These are phyloP conservation scores for Boletus subcaerulescens DNA, from an alignment of 768 basidiomycete genomes.

Conservation along the genomic window DNA sequence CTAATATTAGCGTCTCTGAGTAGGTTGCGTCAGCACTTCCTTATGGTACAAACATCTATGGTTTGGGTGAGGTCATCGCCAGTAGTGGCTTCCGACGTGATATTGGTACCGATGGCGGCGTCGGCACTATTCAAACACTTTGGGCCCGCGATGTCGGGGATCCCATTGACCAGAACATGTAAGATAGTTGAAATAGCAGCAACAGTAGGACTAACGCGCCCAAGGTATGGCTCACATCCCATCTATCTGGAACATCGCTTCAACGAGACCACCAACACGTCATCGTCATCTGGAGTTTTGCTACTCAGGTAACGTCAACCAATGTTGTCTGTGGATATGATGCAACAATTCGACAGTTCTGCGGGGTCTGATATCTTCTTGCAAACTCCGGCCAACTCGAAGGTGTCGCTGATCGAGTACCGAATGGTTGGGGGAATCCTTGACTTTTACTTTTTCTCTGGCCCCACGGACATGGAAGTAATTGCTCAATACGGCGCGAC, in stretches of 20 bases:
- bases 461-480: conserved; percentile 48
- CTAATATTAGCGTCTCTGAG: background rate
- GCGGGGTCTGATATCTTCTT: conserved; percentile 72
- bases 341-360: conserved; percentile 39
- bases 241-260: conserved; percentile 75
- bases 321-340: background rate
- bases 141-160: conserved; percentile 65
- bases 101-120: conserved; percentile 45
- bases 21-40: conserved; percentile 68
- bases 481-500: conserved; percentile 67
- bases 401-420: conserved; percentile 67
- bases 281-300: conserved; percentile 74
- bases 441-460: conserved; percentile 77
- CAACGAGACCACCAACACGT: conserved; percentile 45
- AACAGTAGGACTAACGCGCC: background rate
- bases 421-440: conserved; percentile 71
- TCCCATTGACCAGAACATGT: conserved; percentile 68
- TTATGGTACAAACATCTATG: conserved; percentile 68
- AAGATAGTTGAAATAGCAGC: conserved; percentile 20
- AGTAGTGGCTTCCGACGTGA: conserved; percentile 68
- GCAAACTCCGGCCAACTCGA: conserved; percentile 51
- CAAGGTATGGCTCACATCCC: conserved; percentile 70
- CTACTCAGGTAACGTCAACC: conserved; percentile 49
- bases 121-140: conserved; percentile 61
- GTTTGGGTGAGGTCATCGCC: conserved; percentile 70